Percentiles rank a stretch among this genome's conserved stretches.
Evolutionary conservation across 2,329 filamentous ascomycete genomes (phyloP).

Genomic region (Aspergillus sp.): DNA sequence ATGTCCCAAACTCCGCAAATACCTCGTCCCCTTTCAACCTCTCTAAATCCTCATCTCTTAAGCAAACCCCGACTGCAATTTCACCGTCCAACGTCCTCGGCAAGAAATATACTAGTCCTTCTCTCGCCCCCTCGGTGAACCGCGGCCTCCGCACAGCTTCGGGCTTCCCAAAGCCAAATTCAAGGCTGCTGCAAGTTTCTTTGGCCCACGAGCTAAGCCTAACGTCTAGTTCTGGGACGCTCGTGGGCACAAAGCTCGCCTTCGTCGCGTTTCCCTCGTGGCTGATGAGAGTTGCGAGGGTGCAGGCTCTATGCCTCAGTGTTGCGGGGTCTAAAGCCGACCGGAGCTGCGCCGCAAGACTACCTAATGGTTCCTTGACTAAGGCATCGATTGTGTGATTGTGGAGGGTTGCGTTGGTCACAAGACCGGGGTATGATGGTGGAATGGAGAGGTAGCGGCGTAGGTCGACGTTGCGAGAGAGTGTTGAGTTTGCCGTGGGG

Average conservation of each 20-base stretch:
- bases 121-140: conserved; percentile 33
- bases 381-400: conserved; percentile 22
- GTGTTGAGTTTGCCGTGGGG: conserved; percentile 14
- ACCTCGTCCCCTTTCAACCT: conserved; percentile 36
- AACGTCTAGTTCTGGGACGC: conserved; percentile 37
- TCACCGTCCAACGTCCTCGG: conserved; percentile 38
- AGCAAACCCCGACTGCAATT: conserved; percentile 38
- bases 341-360: conserved; percentile 34
- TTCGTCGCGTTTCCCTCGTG: conserved; percentile 24
- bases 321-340: conserved; percentile 25
- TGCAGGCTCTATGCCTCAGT: conserved; percentile 29
- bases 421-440: conserved; percentile 39
- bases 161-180: conserved; percentile 42
- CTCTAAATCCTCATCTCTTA: conserved; percentile 43
- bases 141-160: conserved; percentile 42
- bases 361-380: conserved; percentile 22
- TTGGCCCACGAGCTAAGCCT: conserved; percentile 50
- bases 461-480: conserved; percentile 45
- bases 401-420: conserved; percentile 42
- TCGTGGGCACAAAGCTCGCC: conserved; percentile 14
- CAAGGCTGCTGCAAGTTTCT: conserved; percentile 37
- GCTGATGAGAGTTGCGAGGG: conserved; percentile 35
- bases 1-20: conserved; percentile 33
- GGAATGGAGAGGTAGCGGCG: conserved; percentile 38
- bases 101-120: conserved; percentile 45